A percentile compares a stretch with the other conserved stretches of the same genome.
phyloP scores from a whole-genome alignment of 2,329 filamentous ascomycete genomes.

The Chaetomium globosum region DNA sequence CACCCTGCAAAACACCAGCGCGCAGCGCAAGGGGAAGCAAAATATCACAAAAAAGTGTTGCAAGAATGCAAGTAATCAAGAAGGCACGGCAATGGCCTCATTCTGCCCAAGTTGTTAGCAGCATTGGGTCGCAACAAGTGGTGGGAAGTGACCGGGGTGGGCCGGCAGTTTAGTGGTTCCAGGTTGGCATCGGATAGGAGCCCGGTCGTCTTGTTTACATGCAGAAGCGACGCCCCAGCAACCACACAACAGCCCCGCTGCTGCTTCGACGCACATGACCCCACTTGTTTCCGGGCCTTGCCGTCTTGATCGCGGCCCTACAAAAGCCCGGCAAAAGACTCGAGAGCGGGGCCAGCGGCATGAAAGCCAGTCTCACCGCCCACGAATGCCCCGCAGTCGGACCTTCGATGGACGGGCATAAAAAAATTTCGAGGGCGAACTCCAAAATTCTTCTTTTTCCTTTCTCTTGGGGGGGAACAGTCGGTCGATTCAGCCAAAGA shows the following conservation, averaged over 20 bases:
- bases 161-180: constrained; percentile 29
- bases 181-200: constrained; percentile 23
- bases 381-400: constrained; percentile 32
- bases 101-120: constrained; percentile 28
- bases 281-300: constrained; percentile 4
- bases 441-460: constrained; percentile 32
- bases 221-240: constrained; percentile 32
- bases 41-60: constrained; percentile 25
- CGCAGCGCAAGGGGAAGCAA: constrained; percentile 31
- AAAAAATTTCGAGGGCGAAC: constrained; percentile 34
- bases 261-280: not conserved
- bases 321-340: constrained; percentile 18
- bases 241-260: constrained; percentile 17
- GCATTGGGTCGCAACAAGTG: constrained; percentile 29
- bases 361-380: constrained; percentile 31
- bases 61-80: constrained; percentile 24
- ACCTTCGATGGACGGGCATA: constrained; percentile 24
- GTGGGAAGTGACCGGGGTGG: constrained; percentile 31
- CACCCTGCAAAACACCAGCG: constrained; percentile 30
- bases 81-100: constrained; percentile 31
- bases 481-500: constrained; percentile 31
- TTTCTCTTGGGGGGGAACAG: constrained; percentile 39
- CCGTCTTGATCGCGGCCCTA: constrained; percentile 22
- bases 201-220: constrained; percentile 34
- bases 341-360: constrained; percentile 1